These are phyloP conservation scores for Phytopythium helicoides DNA, from an alignment of 352 stramenopile species.

Conservation along the genomic window DNA sequence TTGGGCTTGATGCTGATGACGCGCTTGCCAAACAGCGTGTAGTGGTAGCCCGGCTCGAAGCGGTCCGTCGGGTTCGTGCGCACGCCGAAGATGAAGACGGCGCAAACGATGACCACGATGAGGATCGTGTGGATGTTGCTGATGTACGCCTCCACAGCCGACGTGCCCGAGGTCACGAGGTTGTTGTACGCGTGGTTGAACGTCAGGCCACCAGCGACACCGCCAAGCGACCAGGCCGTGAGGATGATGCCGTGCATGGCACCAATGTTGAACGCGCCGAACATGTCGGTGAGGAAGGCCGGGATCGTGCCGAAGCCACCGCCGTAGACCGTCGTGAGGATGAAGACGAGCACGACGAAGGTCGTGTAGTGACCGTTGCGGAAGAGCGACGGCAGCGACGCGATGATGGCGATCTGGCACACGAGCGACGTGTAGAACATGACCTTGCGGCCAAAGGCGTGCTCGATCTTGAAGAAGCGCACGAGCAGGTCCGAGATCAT, in stretches of 20 bases:
- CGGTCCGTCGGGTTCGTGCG: constrained; percentile 63
- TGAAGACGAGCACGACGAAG: constrained; percentile 62
- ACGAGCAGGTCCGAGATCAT: constrained; percentile 43
- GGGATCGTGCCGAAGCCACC: constrained; percentile 77
- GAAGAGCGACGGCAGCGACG: constrained; percentile 54
- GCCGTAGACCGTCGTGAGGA: constrained; percentile 70
- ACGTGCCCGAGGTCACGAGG: constrained; percentile 30
- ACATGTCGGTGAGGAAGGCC: constrained; percentile 83
- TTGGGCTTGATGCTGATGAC: constrained; percentile 64
- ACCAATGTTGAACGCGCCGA: constrained; percentile 80
- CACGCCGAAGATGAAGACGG: constrained; percentile 53
- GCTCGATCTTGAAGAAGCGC: constrained; percentile 46
- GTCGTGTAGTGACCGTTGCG: constrained; percentile 47
- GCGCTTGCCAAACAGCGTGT: constrained; percentile 50
- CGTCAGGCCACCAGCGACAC: constrained; percentile 65
- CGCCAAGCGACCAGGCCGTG: constrained; percentile 79
- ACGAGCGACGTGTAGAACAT: constrained; percentile 62
- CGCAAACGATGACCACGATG: constrained; percentile 40
- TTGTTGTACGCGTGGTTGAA: constrained; percentile 61
- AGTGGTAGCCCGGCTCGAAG: constrained; percentile 64
- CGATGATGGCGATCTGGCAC: constrained; percentile 61
- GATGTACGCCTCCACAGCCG: constrained; percentile 56
- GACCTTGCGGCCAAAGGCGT: constrained; percentile 48
- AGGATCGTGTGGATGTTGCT: constrained; percentile 70
- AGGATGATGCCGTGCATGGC: constrained; percentile 80